These are phyloP conservation scores for Pseudogymnoascus verrucosus DNA, from an alignment of 2,329 filamentous ascomycete species.

Conservation along the genomic window DNA sequence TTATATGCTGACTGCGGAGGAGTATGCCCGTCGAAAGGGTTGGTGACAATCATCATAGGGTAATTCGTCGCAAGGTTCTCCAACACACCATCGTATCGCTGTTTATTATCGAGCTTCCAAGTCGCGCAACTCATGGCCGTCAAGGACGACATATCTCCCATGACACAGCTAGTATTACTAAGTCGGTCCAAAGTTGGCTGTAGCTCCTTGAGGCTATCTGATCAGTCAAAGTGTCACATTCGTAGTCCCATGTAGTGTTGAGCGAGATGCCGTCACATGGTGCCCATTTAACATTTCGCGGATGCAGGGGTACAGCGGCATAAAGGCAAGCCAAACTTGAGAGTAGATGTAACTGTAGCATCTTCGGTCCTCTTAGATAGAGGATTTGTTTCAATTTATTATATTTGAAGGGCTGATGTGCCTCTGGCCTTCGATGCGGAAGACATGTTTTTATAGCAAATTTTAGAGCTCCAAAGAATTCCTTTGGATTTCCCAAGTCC, in stretches of 20 bases:
- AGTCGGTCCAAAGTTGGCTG: no score
- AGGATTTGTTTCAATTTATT: background rate
- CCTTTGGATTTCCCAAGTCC: background rate
- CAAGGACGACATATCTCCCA: no score
- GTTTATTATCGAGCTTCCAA: no score
- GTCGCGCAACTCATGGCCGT: no score
- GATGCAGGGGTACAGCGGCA: background rate
- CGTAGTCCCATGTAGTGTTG: background rate
- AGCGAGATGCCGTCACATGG: background rate
- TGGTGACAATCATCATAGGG: no score
- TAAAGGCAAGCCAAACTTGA: background rate
- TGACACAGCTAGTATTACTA: no score
- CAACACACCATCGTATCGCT: no score
- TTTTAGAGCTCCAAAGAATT: background rate
- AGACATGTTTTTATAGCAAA: background rate
- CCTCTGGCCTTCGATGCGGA: background rate
- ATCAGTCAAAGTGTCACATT: background rate
- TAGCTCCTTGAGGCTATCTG: no score
- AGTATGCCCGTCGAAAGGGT: background rate
- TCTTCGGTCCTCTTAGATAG: background rate
- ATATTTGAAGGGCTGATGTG: background rate
- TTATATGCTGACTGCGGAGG: background rate
- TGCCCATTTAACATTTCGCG: background rate
- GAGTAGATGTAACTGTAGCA: background rate
- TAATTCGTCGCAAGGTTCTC: no score